Evolutionary conservation across 306 rosid species (phyloP).

Genomic region (Crataegus laevigata): DNA sequence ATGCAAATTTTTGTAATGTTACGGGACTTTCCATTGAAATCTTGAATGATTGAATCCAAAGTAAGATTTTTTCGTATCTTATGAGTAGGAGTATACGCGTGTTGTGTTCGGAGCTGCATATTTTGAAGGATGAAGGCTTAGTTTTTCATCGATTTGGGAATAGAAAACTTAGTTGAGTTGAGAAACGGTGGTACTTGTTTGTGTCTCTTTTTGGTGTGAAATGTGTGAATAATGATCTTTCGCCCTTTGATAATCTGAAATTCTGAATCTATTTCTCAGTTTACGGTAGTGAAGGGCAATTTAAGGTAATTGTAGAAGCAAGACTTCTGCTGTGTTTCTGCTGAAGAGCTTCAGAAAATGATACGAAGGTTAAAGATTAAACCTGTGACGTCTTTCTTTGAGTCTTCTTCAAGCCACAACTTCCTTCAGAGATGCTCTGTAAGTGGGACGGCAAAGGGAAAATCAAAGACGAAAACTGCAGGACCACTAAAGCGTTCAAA

Average conservation of each 20-base stretch:
- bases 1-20: neutral
- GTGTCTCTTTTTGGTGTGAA: no score
- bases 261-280: neutral
- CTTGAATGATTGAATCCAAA: neutral
- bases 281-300: constrained; percentile 1
- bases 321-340: neutral
- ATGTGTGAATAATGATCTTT: no score
- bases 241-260: neutral
- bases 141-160: neutral
- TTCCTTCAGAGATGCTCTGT: constrained; percentile 37
- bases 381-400: constrained; percentile 6
- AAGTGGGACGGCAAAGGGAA: constrained; percentile 52
- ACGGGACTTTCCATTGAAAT: neutral
- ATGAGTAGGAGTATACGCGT: neutral
- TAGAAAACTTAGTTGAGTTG: neutral
- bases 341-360: constrained; percentile 12
- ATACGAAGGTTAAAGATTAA: constrained; percentile 25
- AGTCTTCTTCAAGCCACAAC: constrained; percentile 26
- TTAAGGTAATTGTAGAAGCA: neutral
- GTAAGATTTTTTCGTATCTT: neutral
- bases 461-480: constrained; percentile 28
- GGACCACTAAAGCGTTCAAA: constrained; percentile 36
- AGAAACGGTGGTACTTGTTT: no score
- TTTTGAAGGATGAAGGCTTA: neutral
- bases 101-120: neutral